Base-by-base conservation (phyloP, 805 yeast genomes). In the Priceomyces carsonii region DNA sequence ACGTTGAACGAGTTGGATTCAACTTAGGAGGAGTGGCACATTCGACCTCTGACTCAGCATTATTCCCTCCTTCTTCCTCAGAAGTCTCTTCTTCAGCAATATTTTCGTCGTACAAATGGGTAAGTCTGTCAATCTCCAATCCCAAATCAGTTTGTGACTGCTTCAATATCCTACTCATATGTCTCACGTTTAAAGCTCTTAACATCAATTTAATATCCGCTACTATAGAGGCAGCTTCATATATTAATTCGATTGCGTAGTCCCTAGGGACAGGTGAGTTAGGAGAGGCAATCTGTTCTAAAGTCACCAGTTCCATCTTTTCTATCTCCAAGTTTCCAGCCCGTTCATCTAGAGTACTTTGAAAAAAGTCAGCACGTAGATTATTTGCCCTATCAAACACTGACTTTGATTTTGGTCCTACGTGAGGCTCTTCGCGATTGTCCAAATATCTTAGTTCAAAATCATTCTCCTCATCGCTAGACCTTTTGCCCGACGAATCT, bases 161-260 rank as follows among this genome's bases (percentile, higher is more conserved):
- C n/a, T 43, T 49, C 26, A 73, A 51, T 9, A 61, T 56, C 17
- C 54, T 53, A 10, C 73, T 57, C 75, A 79, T 74, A 34, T 74
- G 77, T 32, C 75, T 55, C 1, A 70, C 78, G 50, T 80, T 79
- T 39, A 69, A 55, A 0, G 81, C 71, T 35, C 85, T 61, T 30
- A 80, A 49, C 70, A 82, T 71, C 40, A 85, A 56, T 47, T 80
- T 79, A 59, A 79, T 65, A 50, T 85, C 91, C 40, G 80, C 74
- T 0, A 77, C 77, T 27, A 81, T 54, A 0, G 80, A 75, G 1
- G 83, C 80, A 4, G 77, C 62, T 44, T 85, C 86, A 47, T 75
- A 77, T 28, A 84, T 73, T 29, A 78, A 54, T 39, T 80, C 82
- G 26, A 85, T 66, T 5, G 79, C 63, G 28, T 63, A 59, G 40